Evolutionary conservation across 257 asterid genomes (phyloP).

Genomic region (Parsonsia alboflavescens): DNA sequence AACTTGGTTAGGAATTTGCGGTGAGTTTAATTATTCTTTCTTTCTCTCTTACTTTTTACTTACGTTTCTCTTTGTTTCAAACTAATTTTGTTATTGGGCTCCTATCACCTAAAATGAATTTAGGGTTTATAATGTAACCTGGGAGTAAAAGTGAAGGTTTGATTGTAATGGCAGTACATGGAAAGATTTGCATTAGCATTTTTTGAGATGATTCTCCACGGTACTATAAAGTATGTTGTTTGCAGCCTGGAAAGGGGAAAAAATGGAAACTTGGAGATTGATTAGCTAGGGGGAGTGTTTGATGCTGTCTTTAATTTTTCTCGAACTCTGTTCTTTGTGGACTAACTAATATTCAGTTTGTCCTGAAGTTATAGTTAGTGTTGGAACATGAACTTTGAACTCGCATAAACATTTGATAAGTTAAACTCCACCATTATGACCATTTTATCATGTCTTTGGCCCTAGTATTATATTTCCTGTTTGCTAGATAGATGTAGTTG

Average conservation of each 20-base stretch:
- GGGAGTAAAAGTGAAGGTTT: neutral
- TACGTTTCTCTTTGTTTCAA: neutral
- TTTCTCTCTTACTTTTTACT: neutral
- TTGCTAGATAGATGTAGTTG: neutral
- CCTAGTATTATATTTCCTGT: neutral
- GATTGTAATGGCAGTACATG: neutral
- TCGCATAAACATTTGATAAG: neutral
- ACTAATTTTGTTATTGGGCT: neutral
- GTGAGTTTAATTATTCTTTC: neutral
- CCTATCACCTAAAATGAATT: neutral
- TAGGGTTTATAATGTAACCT: neutral
- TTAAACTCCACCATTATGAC: neutral
- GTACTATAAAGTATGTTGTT: neutral
- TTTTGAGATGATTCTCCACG: neutral
- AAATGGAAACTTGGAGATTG: neutral
- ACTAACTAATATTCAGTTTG: neutral
- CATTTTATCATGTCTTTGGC: neutral
- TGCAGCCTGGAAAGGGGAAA: neutral
- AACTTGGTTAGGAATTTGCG: neutral
- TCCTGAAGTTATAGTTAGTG: neutral
- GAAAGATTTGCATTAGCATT: neutral
- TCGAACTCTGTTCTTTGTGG: neutral
- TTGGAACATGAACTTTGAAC: neutral
- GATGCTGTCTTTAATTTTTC: neutral
- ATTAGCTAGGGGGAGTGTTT: neutral